These are phyloP conservation scores for Boletus semigastroideus DNA, from an alignment of 1,284 basidiomycete genomes.

Conservation along the genomic window DNA sequence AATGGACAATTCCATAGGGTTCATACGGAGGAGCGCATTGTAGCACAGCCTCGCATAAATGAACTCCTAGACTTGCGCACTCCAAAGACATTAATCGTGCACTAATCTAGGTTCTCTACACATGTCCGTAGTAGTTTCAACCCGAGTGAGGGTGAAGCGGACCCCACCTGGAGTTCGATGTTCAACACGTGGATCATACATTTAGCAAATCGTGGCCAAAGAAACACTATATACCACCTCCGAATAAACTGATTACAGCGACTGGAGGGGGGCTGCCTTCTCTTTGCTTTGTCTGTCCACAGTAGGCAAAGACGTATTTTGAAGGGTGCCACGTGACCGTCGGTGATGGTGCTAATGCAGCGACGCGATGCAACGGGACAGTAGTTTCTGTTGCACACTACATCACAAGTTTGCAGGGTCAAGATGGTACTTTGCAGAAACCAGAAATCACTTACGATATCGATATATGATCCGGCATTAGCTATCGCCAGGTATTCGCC, in stretches of 20 bases:
- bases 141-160: no score
- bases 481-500: slow-evolving; percentile 79
- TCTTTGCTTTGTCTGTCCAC: slow-evolving; percentile 64
- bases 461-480: slow-evolving; percentile 68
- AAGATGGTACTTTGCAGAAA: not conserved
- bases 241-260: slow-evolving; percentile 68
- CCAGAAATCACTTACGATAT: slow-evolving; percentile 52
- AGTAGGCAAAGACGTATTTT: slow-evolving; percentile 74
- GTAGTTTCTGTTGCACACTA: slow-evolving; percentile 77
- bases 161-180: not conserved
- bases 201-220: not conserved
- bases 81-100: slow-evolving; percentile 24
- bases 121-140: no score
- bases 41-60: slow-evolving; percentile 12
- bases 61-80: slow-evolving; percentile 20
- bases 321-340: slow-evolving; percentile 80
- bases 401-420: not conserved
- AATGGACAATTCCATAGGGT: slow-evolving; percentile 22
- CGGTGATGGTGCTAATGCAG: slow-evolving; percentile 60
- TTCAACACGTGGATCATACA: not conserved
- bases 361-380: slow-evolving; percentile 65
- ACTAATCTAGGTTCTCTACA: slow-evolving; percentile 2
- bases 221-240: slow-evolving; percentile 41
- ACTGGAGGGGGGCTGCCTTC: slow-evolving; percentile 62
- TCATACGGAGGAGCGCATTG: slow-evolving; percentile 23